Percentiles rank a stretch among this genome's conserved stretches.
Conservation (phyloP, 2,329 filamentous ascomycete species). For the Emergomyces orientalis region DNA sequence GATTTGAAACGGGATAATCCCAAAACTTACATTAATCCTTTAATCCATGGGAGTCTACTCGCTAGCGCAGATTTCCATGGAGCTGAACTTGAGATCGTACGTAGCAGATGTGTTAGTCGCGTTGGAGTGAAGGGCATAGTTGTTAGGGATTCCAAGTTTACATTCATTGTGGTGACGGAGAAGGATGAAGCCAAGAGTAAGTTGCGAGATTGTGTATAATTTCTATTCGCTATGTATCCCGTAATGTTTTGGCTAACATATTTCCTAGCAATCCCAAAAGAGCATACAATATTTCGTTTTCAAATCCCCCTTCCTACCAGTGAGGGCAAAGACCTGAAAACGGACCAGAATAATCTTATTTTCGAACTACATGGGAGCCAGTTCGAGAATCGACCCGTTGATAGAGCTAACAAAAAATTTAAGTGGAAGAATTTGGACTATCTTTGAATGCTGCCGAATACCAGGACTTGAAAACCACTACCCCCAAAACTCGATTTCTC, state of each 20-base stretch:
- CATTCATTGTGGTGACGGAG: slow-evolving; percentile 72
- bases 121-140: slow-evolving; percentile 83
- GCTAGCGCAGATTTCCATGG: slow-evolving; percentile 86
- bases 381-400: slow-evolving; percentile 71
- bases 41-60: slow-evolving; percentile 49
- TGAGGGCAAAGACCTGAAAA: slow-evolving; percentile 17
- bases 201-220: slow-evolving; percentile 17
- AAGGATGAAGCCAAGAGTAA: slow-evolving; percentile 59
- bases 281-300: slow-evolving; percentile 76
- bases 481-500: not conserved
- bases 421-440: slow-evolving; percentile 71
- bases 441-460: slow-evolving; percentile 44
- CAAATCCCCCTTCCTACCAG: slow-evolving; percentile 47
- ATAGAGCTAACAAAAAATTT: slow-evolving; percentile 85
- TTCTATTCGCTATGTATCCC: not conserved
- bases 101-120: slow-evolving; percentile 68
- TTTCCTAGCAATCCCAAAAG: slow-evolving; percentile 64
- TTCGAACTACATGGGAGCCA: slow-evolving; percentile 86
- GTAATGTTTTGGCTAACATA: slow-evolving; percentile 5
- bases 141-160: slow-evolving; percentile 75
- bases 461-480: not conserved
- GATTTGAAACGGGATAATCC: slow-evolving; percentile 37
- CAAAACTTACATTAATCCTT: slow-evolving; percentile 45
- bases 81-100: slow-evolving; percentile 69
- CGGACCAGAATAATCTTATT: slow-evolving; percentile 43